A percentile compares a stretch with the other conserved stretches of the same genome.
These are phyloP conservation scores for Strigomonas culicis DNA, from an alignment of 208 protist genomes.

Conservation along the genomic window DNA sequence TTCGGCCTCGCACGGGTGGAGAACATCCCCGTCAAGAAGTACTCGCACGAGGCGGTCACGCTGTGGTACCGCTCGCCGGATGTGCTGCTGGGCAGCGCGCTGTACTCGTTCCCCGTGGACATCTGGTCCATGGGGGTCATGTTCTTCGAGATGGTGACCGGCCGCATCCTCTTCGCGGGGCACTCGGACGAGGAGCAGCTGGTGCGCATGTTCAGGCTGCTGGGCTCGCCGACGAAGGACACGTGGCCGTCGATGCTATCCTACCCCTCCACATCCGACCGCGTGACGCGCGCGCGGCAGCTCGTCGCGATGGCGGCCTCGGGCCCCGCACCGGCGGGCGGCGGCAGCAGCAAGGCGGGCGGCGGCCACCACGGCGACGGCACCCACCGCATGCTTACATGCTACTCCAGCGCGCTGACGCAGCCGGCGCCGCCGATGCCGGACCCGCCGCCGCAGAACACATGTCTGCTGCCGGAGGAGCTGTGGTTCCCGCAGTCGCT, in stretches of 20 bases:
- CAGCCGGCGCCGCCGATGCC: slow-evolving; percentile 1
- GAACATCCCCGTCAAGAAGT: slow-evolving; percentile 92
- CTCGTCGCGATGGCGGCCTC: slow-evolving; percentile 9
- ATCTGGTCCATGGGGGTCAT: slow-evolving; percentile 94
- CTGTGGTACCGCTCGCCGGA: slow-evolving; percentile 95
- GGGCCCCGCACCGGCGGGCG: neutral
- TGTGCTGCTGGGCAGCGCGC: slow-evolving; percentile 78
- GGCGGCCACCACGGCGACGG: slow-evolving; percentile 16
- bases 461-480: slow-evolving; percentile 42
- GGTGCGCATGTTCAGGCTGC: slow-evolving; percentile 76
- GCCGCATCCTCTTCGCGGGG: slow-evolving; percentile 81
- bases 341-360: neutral
- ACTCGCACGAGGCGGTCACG: slow-evolving; percentile 91
- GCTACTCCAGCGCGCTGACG: slow-evolving; percentile 14
- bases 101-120: slow-evolving; percentile 87
- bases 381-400: slow-evolving; percentile 17
- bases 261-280: slow-evolving; percentile 46
- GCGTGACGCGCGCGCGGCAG: slow-evolving; percentile 27
- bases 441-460: slow-evolving; percentile 22
- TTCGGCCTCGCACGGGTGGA: slow-evolving; percentile 86
- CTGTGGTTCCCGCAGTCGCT: slow-evolving; percentile 44
- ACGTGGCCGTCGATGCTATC: slow-evolving; percentile 91
- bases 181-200: slow-evolving; percentile 90
- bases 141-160: slow-evolving; percentile 91
- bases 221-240: slow-evolving; percentile 93